phyloP scores from a whole-genome alignment of 805 yeast species.

The Sporopachydermia quercuum region DNA sequence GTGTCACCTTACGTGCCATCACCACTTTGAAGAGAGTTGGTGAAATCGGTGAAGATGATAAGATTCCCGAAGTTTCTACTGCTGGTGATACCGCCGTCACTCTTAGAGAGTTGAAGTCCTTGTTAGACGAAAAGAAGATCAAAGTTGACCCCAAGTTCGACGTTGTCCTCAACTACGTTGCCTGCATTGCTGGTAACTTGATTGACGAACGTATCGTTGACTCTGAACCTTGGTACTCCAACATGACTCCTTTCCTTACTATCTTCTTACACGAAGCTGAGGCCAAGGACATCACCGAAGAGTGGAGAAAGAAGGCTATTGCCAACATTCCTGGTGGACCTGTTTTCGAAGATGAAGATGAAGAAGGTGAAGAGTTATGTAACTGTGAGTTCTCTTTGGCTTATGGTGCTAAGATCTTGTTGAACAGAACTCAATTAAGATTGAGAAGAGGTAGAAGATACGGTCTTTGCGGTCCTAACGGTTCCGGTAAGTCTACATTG shows the following conservation, averaged over 20 bases:
- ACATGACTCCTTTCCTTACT: constrained; percentile 87
- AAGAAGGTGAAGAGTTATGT: constrained; percentile 99
- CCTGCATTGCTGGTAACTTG: constrained; percentile 97
- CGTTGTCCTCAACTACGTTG: constrained; percentile 64
- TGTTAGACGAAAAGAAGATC: constrained; percentile 39
- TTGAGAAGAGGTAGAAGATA: constrained; percentile 97
- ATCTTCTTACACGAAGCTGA: constrained; percentile 88
- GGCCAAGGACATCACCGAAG: constrained; percentile 82
- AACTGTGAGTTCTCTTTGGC: constrained; percentile 99
- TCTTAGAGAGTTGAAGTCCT: constrained; percentile 61
- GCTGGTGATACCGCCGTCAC: constrained; percentile 96
- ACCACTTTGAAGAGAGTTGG: constrained; percentile 98
- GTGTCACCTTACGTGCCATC: constrained; percentile 92
- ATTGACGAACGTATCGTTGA: constrained; percentile 95
- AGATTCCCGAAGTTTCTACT: constrained; percentile 91
- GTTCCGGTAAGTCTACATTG: constrained; percentile 92
- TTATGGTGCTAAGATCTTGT: constrained; percentile 99
- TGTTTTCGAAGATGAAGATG: constrained; percentile 80
- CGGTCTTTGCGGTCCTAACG: constrained; percentile 91
- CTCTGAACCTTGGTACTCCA: constrained; percentile 80
- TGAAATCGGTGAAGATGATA: constrained; percentile 81
- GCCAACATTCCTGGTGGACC: constrained; percentile 98
- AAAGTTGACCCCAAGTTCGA: constrained; percentile 52
- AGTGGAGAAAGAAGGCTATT: constrained; percentile 89
- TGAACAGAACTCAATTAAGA: constrained; percentile 98